phyloP scores from a whole-genome alignment of 306 rosid species.

The Prunus kanzakura region DNA sequence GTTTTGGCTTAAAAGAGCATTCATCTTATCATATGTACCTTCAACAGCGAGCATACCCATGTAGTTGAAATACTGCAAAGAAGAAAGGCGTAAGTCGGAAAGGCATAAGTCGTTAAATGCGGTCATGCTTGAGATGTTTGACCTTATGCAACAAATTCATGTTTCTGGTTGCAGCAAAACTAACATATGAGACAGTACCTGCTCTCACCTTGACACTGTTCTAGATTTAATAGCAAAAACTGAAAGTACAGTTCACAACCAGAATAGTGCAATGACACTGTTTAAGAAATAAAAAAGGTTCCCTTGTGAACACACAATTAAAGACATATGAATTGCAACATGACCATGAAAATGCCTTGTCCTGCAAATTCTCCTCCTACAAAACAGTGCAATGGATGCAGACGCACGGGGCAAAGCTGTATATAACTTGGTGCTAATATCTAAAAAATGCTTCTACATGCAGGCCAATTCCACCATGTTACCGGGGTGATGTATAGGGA shows the following conservation, averaged over 20 bases:
- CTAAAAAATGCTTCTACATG: not conserved
- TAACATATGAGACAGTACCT: not conserved
- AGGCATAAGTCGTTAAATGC: not conserved
- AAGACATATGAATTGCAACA: not conserved
- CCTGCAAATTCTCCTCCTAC: not conserved
- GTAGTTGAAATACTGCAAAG: conserved; percentile 81
- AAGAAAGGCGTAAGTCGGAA: not conserved
- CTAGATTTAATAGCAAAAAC: not conserved
- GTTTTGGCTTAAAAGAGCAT: conserved; percentile 71
- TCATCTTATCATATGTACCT: conserved; percentile 89
- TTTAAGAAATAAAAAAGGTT: not conserved
- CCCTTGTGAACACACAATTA: not conserved
- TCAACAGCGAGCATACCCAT: conserved; percentile 99
- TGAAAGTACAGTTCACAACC: not conserved
- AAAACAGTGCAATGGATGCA: not conserved
- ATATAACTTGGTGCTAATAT: not conserved
- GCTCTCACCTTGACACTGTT: not conserved
- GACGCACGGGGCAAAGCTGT: not conserved
- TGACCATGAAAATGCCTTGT: not conserved
- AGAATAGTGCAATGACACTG: not conserved
- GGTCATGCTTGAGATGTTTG: not conserved
- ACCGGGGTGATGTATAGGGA: not conserved
- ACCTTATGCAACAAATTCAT: conserved; percentile 3
- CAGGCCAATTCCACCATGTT: not conserved
- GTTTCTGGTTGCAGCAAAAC: not conserved